Evolutionary conservation across 352 stramenopile species (phyloP), one percentile per base, ranked within the genome.

Genomic region (Pythium biforme): DNA sequence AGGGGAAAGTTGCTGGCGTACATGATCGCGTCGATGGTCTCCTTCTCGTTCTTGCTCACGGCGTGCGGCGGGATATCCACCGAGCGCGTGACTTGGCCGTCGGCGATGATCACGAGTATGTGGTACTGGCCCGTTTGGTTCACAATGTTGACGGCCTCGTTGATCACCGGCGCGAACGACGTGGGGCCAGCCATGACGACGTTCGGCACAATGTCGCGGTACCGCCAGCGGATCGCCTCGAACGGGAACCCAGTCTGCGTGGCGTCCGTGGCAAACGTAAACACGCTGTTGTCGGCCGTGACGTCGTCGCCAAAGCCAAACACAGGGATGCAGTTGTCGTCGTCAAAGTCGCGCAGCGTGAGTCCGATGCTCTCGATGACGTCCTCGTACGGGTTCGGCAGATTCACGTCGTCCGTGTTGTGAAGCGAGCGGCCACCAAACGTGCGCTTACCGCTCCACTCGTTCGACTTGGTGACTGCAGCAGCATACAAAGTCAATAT

Each of bases 31-130:
- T 92, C 81, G 54, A 90, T 90, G n/a, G 83, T 96, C 51, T 95
- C 85, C 60, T 92, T 89, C 58, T 96, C 84, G 67, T 91, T 91
- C 66, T 89, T 91, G 68, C 79, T 90, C 6, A 94, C 80, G 2
- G 83, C 75, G 70, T 91, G 83, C 2, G 77, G 52, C 8, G 81
- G 82, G 54, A 92, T 84, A 68, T 95, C 86, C 58, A 90, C 81
- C n/a, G 86, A 93, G 9, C 86, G 80, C 12, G 85, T 96, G n/a
- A 96, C 85, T 62, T 94, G 85, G 43, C 87, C 87, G 56, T 96
- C 86, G 8, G 86, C 84, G 69, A 96, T 88, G 63, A 96, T 94
- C 45, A 96, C 76, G 10, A 96, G 79, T 47, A 96, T 94, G 70
- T 96, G 88, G 64, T 90, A 96, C 55, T 75, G 66, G 12, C 83